A percentile compares a stretch with the other conserved stretches of the same genome.
Evolutionary conservation across 2,329 filamentous ascomycete genomes (phyloP).

Genomic region (Pseudocercospora ulei): DNA sequence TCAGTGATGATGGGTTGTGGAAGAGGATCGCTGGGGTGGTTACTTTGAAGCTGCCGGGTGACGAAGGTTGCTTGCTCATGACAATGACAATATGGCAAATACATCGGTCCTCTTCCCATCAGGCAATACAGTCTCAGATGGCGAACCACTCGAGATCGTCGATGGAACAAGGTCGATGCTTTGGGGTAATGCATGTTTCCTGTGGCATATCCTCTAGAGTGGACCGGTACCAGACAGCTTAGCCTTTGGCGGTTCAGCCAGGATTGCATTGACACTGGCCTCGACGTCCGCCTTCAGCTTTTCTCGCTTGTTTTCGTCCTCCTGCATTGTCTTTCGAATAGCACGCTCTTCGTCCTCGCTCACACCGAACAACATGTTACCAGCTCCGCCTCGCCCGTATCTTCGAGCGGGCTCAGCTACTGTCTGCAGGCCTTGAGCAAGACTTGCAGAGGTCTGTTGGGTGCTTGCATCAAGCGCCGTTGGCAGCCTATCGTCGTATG

Average conservation of each 20-base stretch:
- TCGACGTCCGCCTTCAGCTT: slow-evolving; percentile 34
- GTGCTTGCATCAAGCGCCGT: no score
- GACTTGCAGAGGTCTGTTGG: not conserved
- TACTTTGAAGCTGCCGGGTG: not conserved
- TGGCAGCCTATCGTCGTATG: slow-evolving; percentile 27
- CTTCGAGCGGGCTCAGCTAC: slow-evolving; percentile 11
- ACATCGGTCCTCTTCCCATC: slow-evolving; percentile 17
- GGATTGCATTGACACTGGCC: slow-evolving; percentile 36
- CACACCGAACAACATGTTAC: slow-evolving; percentile 38
- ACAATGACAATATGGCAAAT: slow-evolving; percentile 10
- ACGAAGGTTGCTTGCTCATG: not conserved
- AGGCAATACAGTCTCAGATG: slow-evolving; percentile 3
- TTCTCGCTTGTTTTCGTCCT: slow-evolving; percentile 25
- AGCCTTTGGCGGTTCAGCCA: slow-evolving; percentile 37
- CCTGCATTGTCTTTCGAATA: slow-evolving; percentile 25
- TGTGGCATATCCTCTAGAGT: slow-evolving; percentile 9
- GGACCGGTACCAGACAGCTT: slow-evolving; percentile 31
- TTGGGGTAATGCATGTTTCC: slow-evolving; percentile 15
- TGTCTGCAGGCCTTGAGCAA: slow-evolving; percentile 4
- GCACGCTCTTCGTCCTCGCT: slow-evolving; percentile 32
- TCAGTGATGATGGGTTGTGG: slow-evolving; percentile 18
- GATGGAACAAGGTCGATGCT: slow-evolving; percentile 13
- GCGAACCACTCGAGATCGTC: slow-evolving; percentile 14
- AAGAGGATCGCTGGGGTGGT: slow-evolving; percentile 16
- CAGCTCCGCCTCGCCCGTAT: slow-evolving; percentile 40